Conservation (phyloP, 108 stramenopile genomes). For the Nitzschia palea region DNA sequence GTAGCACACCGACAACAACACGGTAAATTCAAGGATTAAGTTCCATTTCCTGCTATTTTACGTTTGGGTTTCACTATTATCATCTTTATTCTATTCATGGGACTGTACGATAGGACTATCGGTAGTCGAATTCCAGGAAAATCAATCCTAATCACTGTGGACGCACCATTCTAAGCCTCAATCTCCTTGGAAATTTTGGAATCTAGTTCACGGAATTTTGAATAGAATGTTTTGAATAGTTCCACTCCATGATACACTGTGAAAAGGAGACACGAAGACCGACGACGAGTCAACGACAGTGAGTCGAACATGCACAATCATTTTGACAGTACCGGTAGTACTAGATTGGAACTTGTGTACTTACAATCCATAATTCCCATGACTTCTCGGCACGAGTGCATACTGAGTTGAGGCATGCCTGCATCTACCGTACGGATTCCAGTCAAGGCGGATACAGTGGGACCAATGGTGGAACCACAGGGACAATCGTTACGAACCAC, state of each 20-base stretch:
- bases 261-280: neutral
- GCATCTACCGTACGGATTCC: constrained; percentile 93
- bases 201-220: constrained; percentile 69
- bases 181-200: constrained; percentile 36
- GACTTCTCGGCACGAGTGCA: constrained; percentile 88
- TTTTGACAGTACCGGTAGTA: no score
- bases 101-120: no score
- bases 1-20: no score
- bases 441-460: constrained; percentile 76
- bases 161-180: neutral
- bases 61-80: no score
- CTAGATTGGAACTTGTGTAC: no score
- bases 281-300: no score
- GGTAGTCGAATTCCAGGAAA: no score
- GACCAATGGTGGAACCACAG: constrained; percentile 94
- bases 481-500: constrained; percentile 89
- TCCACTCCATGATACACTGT: constrained; percentile 64
- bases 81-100: no score
- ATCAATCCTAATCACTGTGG: neutral
- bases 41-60: no score
- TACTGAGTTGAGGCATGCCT: constrained; percentile 94
- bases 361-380: constrained; percentile 81
- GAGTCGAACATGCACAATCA: no score
- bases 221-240: constrained; percentile 70
- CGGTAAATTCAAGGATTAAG: no score